phyloP scores from a whole-genome alignment of 2,329 filamentous ascomycete genomes.

The Beauveria sp. region DNA sequence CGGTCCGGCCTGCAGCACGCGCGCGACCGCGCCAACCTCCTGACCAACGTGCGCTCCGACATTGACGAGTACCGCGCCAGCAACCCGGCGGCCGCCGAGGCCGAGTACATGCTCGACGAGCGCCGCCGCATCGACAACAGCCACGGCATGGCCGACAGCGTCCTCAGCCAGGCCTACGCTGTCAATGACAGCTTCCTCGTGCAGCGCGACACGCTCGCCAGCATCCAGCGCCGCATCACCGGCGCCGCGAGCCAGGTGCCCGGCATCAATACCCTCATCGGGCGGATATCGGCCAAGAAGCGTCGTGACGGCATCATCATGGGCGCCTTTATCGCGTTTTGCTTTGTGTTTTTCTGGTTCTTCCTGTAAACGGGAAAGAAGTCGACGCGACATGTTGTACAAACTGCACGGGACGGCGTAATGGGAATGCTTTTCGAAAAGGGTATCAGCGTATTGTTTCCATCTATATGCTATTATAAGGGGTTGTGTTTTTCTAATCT shows the following conservation, averaged over 20 bases:
- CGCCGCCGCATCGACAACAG: constrained; percentile 78
- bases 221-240: constrained; percentile 85
- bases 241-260: constrained; percentile 85
- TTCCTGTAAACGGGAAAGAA: constrained; percentile 33
- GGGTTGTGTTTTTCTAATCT: constrained; percentile 5
- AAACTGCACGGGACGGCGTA: constrained; percentile 23
- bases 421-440: constrained; percentile 3
- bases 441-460: constrained; percentile 29
- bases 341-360: constrained; percentile 80
- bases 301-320: constrained; percentile 91
- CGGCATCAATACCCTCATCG: constrained; percentile 85
- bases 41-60: constrained; percentile 84
- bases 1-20: constrained; percentile 66
- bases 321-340: constrained; percentile 83
- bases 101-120: constrained; percentile 96
- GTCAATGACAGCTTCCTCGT: constrained; percentile 85
- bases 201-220: constrained; percentile 81
- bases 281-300: constrained; percentile 89
- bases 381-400: background rate
- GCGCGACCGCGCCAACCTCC: constrained; percentile 80
- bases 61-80: constrained; percentile 80
- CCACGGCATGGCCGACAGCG: constrained; percentile 80
- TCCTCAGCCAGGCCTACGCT: constrained; percentile 91
- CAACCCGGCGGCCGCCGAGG: constrained; percentile 77
- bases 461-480: constrained; percentile 18